These are phyloP conservation scores for Fonsecaea monophora DNA, from an alignment of 2,329 filamentous ascomycete species.

Conservation along the genomic window DNA sequence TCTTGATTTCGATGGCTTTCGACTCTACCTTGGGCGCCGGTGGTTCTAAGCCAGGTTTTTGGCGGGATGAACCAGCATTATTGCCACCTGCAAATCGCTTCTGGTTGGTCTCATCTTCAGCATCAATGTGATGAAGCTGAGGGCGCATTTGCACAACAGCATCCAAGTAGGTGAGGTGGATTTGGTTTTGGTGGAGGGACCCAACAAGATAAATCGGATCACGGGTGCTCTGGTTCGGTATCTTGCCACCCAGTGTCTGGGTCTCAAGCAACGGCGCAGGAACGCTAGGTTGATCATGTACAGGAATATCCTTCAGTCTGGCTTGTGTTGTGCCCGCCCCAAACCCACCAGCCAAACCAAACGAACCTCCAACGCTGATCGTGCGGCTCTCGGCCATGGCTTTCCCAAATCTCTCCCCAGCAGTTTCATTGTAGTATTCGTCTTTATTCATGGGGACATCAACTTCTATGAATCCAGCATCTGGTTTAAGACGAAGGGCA, in stretches of 20 bases:
- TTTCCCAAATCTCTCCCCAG: slow-evolving; percentile 83
- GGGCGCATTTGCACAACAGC: slow-evolving; percentile 88
- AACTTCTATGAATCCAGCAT: slow-evolving; percentile 84
- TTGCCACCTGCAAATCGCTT: slow-evolving; percentile 49
- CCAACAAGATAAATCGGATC: slow-evolving; percentile 85
- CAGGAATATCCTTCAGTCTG: slow-evolving; percentile 46
- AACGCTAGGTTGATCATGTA: slow-evolving; percentile 71
- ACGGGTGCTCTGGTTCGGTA: slow-evolving; percentile 71
- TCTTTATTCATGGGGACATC: slow-evolving; percentile 82
- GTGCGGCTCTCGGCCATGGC: slow-evolving; percentile 66
- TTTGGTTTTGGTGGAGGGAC: slow-evolving; percentile 81
- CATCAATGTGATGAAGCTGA: slow-evolving; percentile 92
- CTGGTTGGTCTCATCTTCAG: slow-evolving; percentile 74
- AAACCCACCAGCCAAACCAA: slow-evolving; percentile 76
- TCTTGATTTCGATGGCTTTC: slow-evolving; percentile 82
- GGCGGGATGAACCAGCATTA: slow-evolving; percentile 41
- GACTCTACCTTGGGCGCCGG: slow-evolving; percentile 62
- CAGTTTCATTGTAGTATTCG: slow-evolving; percentile 79
- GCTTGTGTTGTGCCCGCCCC: slow-evolving; percentile 60
- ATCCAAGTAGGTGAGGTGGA: slow-evolving; percentile 84
- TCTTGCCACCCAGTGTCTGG: slow-evolving; percentile 86
- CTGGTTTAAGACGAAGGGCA: slow-evolving; percentile 80
- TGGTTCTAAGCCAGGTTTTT: slow-evolving; percentile 47
- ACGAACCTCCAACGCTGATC: slow-evolving; percentile 67
- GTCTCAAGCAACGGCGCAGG: slow-evolving; percentile 74